Percentiles rank a stretch among this genome's conserved stretches.
These are phyloP conservation scores for Pseudoturritis turrita DNA, from an alignment of 345 rosid species.

Conservation along the genomic window DNA sequence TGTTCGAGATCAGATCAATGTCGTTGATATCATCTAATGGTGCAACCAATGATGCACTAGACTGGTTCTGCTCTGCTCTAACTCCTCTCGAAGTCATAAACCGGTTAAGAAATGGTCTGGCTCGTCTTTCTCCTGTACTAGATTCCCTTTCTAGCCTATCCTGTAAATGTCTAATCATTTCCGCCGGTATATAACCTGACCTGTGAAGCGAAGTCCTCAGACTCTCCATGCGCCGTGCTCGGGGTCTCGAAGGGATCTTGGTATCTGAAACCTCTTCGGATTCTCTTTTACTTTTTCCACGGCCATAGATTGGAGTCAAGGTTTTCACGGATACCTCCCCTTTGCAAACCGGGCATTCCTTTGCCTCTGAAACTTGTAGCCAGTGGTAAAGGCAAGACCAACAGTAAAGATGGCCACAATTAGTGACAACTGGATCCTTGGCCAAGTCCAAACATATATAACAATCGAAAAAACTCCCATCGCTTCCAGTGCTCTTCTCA, in stretches of 20 bases:
- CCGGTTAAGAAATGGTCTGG: slow-evolving; percentile 42
- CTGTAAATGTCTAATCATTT: slow-evolving; percentile 59
- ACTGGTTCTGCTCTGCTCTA: slow-evolving; percentile 55
- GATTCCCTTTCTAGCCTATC: slow-evolving; percentile 53
- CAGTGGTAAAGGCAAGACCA: slow-evolving; percentile 87
- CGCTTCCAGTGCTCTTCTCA: slow-evolving; percentile 49
- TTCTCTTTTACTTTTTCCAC: slow-evolving; percentile 45
- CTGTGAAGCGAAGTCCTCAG: slow-evolving; percentile 69
- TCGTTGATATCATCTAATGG: slow-evolving; percentile 25
- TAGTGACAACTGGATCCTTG: slow-evolving; percentile 79
- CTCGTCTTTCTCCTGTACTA: slow-evolving; percentile 30
- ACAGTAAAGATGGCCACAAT: slow-evolving; percentile 90
- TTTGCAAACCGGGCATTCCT: slow-evolving; percentile 94
- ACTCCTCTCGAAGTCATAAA: slow-evolving; percentile 46
- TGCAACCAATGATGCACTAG: slow-evolving; percentile 28
- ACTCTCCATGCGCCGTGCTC: slow-evolving; percentile 70
- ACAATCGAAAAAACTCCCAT: slow-evolving; percentile 75
- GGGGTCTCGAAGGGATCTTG: slow-evolving; percentile 71
- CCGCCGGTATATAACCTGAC: slow-evolving; percentile 46
- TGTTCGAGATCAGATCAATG: slow-evolving; percentile 36
- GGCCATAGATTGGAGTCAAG: slow-evolving; percentile 84
- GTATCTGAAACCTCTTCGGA: slow-evolving; percentile 43
- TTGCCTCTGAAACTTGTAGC: slow-evolving; percentile 70
- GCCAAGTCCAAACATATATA: slow-evolving; percentile 74
- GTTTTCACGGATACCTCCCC: slow-evolving; percentile 68